A percentile compares a stretch with the other conserved stretches of the same genome.
Conservation (phyloP, 768 basidiomycete genomes). For the Podaxis pistillaris region DNA sequence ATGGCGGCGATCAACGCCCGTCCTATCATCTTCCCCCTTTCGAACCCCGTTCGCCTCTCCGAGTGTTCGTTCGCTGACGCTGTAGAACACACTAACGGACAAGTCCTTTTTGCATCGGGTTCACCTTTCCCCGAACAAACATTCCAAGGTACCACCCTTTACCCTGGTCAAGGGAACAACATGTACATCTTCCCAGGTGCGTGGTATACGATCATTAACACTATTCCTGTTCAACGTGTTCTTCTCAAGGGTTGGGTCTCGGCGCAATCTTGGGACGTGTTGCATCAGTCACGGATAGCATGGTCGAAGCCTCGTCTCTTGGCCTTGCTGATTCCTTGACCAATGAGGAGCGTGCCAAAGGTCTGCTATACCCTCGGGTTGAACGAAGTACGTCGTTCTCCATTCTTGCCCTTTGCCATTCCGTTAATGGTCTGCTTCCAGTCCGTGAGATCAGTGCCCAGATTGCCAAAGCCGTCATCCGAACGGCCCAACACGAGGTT, state of each 20-base stretch:
- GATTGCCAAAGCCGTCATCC: slow-evolving; percentile 76
- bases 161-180: slow-evolving; percentile 92
- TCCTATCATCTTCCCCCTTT: slow-evolving; percentile 92
- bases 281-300: slow-evolving; percentile 70
- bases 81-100: slow-evolving; percentile 67
- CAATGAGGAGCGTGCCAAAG: slow-evolving; percentile 59
- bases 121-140: slow-evolving; percentile 75
- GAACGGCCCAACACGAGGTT: slow-evolving; percentile 72
- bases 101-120: slow-evolving; percentile 83
- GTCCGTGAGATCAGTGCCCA: slow-evolving; percentile 80
- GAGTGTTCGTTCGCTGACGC: slow-evolving; percentile 82
- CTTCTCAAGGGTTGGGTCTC: slow-evolving; percentile 65
- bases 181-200: slow-evolving; percentile 82
- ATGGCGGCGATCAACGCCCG: slow-evolving; percentile 80
- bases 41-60: slow-evolving; percentile 81
- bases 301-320: slow-evolving; percentile 87
- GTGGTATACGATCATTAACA: slow-evolving; percentile 14
- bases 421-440: slow-evolving; percentile 18
- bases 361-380: slow-evolving; percentile 81
- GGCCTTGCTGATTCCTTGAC: slow-evolving; percentile 77
- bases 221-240: slow-evolving; percentile 19
- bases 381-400: slow-evolving; percentile 51
- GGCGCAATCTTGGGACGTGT: slow-evolving; percentile 73
- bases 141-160: slow-evolving; percentile 54
- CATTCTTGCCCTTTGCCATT: neutral